phyloP scores from a whole-genome alignment of 768 basidiomycete species.

The Psilocybe cubensis region DNA sequence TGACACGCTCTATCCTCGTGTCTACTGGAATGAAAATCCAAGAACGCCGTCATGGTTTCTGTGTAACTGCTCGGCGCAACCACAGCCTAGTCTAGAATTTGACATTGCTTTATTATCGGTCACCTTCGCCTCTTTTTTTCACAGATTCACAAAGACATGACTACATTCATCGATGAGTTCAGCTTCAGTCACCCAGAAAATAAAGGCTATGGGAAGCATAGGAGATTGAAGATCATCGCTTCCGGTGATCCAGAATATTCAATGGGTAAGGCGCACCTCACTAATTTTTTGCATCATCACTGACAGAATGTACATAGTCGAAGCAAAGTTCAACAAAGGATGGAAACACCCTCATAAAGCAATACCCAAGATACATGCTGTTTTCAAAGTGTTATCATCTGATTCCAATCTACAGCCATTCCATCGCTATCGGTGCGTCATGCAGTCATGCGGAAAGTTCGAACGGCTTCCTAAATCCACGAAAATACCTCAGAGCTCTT shows the following conservation, averaged over 20 bases:
- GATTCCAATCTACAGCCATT: conserved; percentile 47
- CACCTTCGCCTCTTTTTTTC: not conserved
- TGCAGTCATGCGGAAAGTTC: not conserved
- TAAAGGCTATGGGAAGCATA: conserved; percentile 41
- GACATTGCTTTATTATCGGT: conserved; percentile 1
- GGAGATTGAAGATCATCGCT: conserved; percentile 45
- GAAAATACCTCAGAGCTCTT: conserved; percentile 27
- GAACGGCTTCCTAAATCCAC: not conserved
- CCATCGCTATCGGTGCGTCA: conserved; percentile 46
- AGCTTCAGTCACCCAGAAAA: conserved; percentile 46
- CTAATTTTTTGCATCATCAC: not conserved
- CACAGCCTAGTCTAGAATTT: not conserved
- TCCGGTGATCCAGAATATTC: conserved; percentile 36
- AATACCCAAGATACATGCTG: conserved; percentile 47
- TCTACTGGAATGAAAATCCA: not conserved
- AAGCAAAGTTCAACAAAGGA: conserved; percentile 51
- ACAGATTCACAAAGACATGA: conserved; percentile 22
- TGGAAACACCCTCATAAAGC: conserved; percentile 62
- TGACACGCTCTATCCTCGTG: conserved; percentile 10
- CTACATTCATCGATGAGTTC: conserved; percentile 39
- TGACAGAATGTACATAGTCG: conserved; percentile 38
- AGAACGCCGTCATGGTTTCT: not conserved
- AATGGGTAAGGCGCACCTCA: conserved; percentile 37
- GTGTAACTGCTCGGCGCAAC: conserved; percentile 7
- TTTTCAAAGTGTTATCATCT: conserved; percentile 56